These are phyloP conservation scores for Cryptococcus sp. DNA, from an alignment of 1,284 basidiomycete species.

Conservation along the genomic window DNA sequence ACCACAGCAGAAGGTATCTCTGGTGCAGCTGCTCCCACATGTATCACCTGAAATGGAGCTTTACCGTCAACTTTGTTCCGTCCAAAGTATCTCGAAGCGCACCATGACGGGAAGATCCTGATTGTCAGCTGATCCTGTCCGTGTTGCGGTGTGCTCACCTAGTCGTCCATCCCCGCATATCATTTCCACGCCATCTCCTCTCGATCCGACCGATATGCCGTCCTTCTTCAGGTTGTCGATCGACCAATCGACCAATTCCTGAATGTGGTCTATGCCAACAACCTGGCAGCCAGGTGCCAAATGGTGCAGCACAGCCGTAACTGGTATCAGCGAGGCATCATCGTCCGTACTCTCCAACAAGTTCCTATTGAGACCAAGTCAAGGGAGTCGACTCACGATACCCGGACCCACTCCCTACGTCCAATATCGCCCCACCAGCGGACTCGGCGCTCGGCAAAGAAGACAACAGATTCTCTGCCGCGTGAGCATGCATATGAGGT, in stretches of 20 bases:
- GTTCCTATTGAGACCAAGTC: not conserved
- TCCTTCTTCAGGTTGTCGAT: slow-evolving; percentile 63
- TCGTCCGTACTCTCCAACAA: not conserved
- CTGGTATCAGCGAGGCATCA: slow-evolving; percentile 4
- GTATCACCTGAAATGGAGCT: slow-evolving; percentile 83
- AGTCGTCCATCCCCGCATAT: slow-evolving; percentile 73
- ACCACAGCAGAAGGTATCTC: slow-evolving; percentile 66
- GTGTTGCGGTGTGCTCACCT: slow-evolving; percentile 48
- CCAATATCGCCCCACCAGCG: slow-evolving; percentile 28
- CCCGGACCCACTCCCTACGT: slow-evolving; percentile 52
- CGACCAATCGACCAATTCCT: slow-evolving; percentile 67
- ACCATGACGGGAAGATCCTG: slow-evolving; percentile 14
- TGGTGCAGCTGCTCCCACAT: slow-evolving; percentile 89
- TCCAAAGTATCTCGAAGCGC: slow-evolving; percentile 9
- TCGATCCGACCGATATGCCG: slow-evolving; percentile 45
- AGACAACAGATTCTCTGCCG: slow-evolving; percentile 36
- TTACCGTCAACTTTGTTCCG: slow-evolving; percentile 1
- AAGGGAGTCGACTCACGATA: slow-evolving; percentile 55
- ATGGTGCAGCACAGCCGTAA: slow-evolving; percentile 65
- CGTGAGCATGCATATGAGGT: slow-evolving; percentile 47
- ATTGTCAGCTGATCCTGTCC: not conserved
- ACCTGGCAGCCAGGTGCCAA: slow-evolving; percentile 60
- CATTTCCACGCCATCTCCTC: slow-evolving; percentile 54
- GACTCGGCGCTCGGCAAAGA: slow-evolving; percentile 19
- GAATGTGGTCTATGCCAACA: slow-evolving; percentile 88